phyloP scores from a whole-genome alignment of 202 grass and related monocot genomes.

The Hordeum pubiflorum region DNA sequence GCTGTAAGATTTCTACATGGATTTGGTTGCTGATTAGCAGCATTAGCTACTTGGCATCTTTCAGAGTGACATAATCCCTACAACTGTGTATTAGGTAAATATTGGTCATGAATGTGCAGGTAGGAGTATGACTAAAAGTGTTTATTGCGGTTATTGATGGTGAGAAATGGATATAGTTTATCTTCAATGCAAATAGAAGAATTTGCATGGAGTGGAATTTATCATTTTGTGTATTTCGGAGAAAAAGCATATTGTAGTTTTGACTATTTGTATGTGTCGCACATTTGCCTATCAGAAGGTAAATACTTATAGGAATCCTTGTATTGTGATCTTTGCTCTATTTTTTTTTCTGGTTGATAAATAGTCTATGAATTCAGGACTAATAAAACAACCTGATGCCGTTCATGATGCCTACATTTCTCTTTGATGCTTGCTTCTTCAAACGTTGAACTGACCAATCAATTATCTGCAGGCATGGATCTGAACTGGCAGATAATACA shows the following conservation, averaged over 20 bases:
- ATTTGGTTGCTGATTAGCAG: constrained; percentile 5
- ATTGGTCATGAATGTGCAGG: neutral
- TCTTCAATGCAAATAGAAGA: neutral
- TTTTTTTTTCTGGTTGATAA: constrained; percentile 6
- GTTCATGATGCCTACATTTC: neutral
- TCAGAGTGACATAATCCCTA: neutral
- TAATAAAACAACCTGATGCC: constrained; percentile 8
- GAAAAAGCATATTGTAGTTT: constrained; percentile 1
- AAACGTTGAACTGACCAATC: constrained; percentile 21
- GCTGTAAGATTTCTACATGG: neutral
- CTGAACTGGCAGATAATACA: constrained; percentile 61
- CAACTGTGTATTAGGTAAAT: neutral
- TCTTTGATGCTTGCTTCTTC: constrained; percentile 11
- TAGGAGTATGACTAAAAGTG: neutral
- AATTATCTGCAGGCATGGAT: constrained; percentile 59
- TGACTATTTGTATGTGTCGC: neutral
- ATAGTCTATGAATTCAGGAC: neutral
- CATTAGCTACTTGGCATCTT: neutral
- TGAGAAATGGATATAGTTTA: constrained; percentile 2
- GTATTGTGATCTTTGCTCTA: neutral
- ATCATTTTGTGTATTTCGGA: neutral
- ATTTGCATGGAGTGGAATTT: neutral
- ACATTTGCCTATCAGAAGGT: neutral
- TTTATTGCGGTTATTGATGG: neutral
- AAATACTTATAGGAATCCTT: neutral